These are phyloP conservation scores for Melastoma candidum DNA, from an alignment of 441 rosid species.

Conservation along the genomic window DNA sequence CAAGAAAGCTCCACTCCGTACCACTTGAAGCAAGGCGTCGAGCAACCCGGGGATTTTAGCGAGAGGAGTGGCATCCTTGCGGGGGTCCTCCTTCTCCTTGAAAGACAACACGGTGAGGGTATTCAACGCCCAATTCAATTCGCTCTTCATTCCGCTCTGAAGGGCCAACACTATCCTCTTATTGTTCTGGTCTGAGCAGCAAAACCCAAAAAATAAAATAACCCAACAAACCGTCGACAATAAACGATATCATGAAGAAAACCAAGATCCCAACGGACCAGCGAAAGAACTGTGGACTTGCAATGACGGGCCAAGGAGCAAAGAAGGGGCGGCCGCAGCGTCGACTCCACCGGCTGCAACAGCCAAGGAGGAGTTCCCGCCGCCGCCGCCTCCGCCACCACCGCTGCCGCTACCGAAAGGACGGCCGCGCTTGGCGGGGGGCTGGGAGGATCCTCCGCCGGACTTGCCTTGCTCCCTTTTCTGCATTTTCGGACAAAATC, in stretches of 20 bases:
- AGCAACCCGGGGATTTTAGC: slow-evolving; percentile 87
- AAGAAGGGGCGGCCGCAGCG: slow-evolving; percentile 16
- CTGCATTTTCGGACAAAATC: slow-evolving; percentile 11
- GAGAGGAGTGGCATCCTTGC: slow-evolving; percentile 63
- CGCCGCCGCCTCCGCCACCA: too few species aligned
- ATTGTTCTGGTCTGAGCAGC: slow-evolving; percentile 58
- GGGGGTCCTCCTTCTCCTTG: slow-evolving; percentile 82
- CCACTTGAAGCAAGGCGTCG: slow-evolving; percentile 85
- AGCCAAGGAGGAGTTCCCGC: not conserved
- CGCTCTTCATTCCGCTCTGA: slow-evolving; percentile 91
- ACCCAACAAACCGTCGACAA: too few species aligned
- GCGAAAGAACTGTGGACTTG: slow-evolving; percentile 22
- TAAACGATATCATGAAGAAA: too few species aligned
- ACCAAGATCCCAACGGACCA: slow-evolving; percentile 4
- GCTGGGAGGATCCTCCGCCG: slow-evolving; percentile 14
- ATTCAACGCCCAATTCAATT: slow-evolving; percentile 84
- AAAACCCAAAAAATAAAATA: too few species aligned
- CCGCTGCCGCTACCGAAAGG: slow-evolving; percentile 16
- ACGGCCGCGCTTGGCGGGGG: slow-evolving; percentile 23
- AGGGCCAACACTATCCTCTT: slow-evolving; percentile 68
- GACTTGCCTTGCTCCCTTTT: slow-evolving; percentile 19
- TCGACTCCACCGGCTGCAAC: slow-evolving; percentile 13
- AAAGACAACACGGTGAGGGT: slow-evolving; percentile 86
- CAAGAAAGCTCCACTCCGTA: slow-evolving; percentile 19
- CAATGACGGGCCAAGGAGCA: slow-evolving; percentile 19